Conservation (phyloP, 225 moss, liverwort and hornwort species). For the Marchantia polymorpha region DNA sequence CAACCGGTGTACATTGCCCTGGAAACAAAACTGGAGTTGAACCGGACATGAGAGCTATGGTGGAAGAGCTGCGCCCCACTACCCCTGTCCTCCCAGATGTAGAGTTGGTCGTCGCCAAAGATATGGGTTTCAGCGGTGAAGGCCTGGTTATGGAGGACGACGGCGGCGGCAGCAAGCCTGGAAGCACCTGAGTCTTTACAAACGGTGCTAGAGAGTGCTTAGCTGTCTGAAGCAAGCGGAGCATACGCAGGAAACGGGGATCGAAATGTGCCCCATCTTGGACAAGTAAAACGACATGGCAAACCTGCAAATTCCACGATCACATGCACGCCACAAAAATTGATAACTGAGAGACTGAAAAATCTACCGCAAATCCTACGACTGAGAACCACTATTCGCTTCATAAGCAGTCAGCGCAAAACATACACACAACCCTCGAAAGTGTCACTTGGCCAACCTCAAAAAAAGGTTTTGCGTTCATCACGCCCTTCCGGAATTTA, state of each 20-base stretch:
- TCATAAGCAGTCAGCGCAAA: not conserved
- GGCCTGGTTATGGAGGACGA: conserved; percentile 48
- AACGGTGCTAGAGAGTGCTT: conserved; percentile 92
- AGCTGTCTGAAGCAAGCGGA: conserved; percentile 89
- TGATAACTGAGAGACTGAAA: no score
- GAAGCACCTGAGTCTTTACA: conserved; percentile 89
- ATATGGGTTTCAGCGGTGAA: conserved; percentile 54
- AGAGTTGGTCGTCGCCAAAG: conserved; percentile 46
- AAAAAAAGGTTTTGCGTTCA: not conserved
- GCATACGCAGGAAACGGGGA: conserved; percentile 69
- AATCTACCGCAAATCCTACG: not conserved
- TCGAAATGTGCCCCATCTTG: conserved; percentile 90
- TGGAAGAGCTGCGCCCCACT: conserved; percentile 59
- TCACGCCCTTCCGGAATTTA: not conserved
- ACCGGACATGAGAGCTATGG: conserved; percentile 78
- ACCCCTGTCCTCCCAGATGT: conserved; percentile 54
- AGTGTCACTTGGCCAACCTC: not conserved
- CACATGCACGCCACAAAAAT: conserved; percentile 8
- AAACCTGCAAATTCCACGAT: conserved; percentile 53
- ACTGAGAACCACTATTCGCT: no score
- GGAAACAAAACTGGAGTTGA: conserved; percentile 83
- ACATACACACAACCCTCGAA: not conserved
- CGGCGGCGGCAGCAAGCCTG: conserved; percentile 69
- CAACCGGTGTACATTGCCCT: conserved; percentile 94
- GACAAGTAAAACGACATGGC: conserved; percentile 87